A percentile compares a stretch with the other conserved stretches of the same genome.
phyloP scores from a whole-genome alignment of 2,329 filamentous ascomycete species.

The Aspergillus aculeatus region DNA sequence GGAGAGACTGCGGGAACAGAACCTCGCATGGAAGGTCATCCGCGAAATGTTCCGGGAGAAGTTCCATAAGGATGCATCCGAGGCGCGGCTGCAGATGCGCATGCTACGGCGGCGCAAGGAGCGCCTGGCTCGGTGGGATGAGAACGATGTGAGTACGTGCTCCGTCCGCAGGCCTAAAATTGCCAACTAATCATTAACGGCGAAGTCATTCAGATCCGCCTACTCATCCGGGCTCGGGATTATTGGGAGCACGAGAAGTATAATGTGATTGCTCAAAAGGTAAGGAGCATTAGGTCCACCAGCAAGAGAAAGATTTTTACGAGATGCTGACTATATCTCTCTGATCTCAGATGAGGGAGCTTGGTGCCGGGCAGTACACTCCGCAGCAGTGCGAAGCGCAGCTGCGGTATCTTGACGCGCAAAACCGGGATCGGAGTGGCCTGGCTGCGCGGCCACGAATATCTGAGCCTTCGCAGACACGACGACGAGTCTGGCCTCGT shows the following conservation, averaged over 20 bases:
- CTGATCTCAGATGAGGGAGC: slow-evolving; percentile 31
- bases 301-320: neutral
- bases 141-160: slow-evolving; percentile 47
- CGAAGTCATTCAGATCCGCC: slow-evolving; percentile 29
- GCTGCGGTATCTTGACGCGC: slow-evolving; percentile 27
- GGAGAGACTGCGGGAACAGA: slow-evolving; percentile 36
- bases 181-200: slow-evolving; percentile 13
- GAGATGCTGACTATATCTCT: slow-evolving; percentile 1
- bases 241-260: slow-evolving; percentile 42
- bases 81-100: slow-evolving; percentile 45
- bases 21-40: slow-evolving; percentile 40
- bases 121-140: slow-evolving; percentile 38
- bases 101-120: slow-evolving; percentile 39
- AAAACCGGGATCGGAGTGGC: slow-evolving; percentile 18
- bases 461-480: slow-evolving; percentile 25
- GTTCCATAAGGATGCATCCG: slow-evolving; percentile 40
- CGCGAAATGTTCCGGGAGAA: slow-evolving; percentile 36
- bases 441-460: slow-evolving; percentile 19
- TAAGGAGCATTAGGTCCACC: slow-evolving; percentile 14
- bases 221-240: slow-evolving; percentile 37
- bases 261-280: slow-evolving; percentile 40
- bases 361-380: slow-evolving; percentile 36
- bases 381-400: slow-evolving; percentile 39
- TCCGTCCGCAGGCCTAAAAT: slow-evolving; percentile 6
- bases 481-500: slow-evolving; percentile 14